Conservation (phyloP, 495 filamentous ascomycete genomes). For the Daldinia decipiens region DNA sequence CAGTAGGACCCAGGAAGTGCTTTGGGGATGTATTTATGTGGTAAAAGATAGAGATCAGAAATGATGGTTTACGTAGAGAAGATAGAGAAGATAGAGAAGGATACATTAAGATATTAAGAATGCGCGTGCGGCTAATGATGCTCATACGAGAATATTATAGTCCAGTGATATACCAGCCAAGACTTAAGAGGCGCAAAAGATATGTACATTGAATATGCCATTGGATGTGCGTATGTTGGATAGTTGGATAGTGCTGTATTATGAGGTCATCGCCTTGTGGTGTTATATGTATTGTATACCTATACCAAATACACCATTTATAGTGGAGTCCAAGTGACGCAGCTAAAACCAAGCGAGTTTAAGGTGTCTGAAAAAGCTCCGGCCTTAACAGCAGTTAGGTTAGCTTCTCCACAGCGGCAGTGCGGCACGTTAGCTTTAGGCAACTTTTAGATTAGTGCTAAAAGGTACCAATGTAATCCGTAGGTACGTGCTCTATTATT, state of each 20-base stretch:
- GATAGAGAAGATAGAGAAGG: background rate
- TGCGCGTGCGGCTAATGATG: background rate
- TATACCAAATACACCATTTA: slow-evolving; percentile 11
- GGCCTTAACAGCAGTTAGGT: background rate
- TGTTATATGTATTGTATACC: no score
- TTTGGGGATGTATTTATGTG: background rate
- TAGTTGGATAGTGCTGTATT: slow-evolving; percentile 5
- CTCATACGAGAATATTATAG: slow-evolving; percentile 13
- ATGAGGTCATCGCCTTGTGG: slow-evolving; percentile 35
- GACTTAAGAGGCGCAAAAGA: slow-evolving; percentile 4
- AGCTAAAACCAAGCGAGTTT: slow-evolving; percentile 17
- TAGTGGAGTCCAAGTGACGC: slow-evolving; percentile 35
- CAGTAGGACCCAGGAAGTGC: background rate
- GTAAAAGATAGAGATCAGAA: background rate
- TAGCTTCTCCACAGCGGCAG: slow-evolving; percentile 2
- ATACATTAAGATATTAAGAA: background rate
- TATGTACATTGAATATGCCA: slow-evolving; percentile 24
- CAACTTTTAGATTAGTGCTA: no score
- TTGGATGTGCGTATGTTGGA: slow-evolving; percentile 21
- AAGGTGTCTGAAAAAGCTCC: slow-evolving; percentile 30
- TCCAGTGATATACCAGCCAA: slow-evolving; percentile 10
- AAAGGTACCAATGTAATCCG: no score
- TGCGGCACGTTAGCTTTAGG: background rate
- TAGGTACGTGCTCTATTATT: no score
- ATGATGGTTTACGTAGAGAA: background rate